Percentiles rank a stretch among this genome's conserved stretches.
Evolutionary conservation across 306 rosid genomes (phyloP).

Genomic region (Pueraria montana): DNA sequence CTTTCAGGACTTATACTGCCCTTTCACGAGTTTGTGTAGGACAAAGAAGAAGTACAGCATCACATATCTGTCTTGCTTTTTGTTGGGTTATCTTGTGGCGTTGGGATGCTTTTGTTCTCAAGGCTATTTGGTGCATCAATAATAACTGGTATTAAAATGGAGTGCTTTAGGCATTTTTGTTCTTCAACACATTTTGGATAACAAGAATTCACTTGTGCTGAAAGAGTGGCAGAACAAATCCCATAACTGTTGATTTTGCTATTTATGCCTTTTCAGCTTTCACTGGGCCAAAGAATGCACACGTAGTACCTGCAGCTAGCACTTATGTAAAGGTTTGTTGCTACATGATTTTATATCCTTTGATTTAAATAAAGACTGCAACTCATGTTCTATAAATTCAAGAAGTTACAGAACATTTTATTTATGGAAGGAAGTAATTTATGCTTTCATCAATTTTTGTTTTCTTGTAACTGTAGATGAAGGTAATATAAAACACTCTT

Average conservation of each 20-base stretch:
- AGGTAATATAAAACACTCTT: conserved; percentile 10
- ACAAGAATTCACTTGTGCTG: conserved; percentile 35
- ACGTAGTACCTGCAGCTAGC: conserved; percentile 85
- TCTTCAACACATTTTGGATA: conserved; percentile 30
- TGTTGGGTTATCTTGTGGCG: conserved; percentile 84
- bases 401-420: neutral
- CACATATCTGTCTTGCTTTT: conserved; percentile 72
- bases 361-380: conserved; percentile 19
- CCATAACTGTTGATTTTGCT: conserved; percentile 51
- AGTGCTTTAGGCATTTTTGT: conserved; percentile 39
- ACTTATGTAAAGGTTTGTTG: conserved; percentile 83
- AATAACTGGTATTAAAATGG: conserved; percentile 71
- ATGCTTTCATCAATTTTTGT: conserved; percentile 31
- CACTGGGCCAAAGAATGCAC: conserved; percentile 72
- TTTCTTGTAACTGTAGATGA: conserved; percentile 25
- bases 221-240: conserved; percentile 40
- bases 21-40: conserved; percentile 63
- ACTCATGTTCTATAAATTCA: conserved; percentile 24
- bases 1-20: conserved; percentile 14
- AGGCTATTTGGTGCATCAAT: conserved; percentile 73
- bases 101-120: conserved; percentile 78
- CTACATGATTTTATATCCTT: neutral
- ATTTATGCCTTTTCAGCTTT: conserved; percentile 72
- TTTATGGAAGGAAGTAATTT: conserved; percentile 21
- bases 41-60: conserved; percentile 85